Conservation (phyloP, 768 basidiomycete species). For the Tephrocybe rancida region DNA sequence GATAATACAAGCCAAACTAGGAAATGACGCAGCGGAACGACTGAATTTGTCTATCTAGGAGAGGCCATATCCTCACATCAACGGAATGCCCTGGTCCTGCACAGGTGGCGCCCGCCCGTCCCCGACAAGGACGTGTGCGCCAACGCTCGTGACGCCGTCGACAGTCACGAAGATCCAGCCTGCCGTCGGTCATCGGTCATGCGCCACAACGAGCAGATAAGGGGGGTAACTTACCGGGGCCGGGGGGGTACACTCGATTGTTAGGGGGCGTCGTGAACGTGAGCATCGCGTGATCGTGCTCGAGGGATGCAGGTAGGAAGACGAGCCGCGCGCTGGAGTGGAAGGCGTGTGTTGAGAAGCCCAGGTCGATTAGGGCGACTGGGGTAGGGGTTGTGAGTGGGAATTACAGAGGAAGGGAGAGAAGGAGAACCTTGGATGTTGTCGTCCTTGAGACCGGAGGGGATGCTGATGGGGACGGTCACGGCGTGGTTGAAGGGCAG, state of each 20-base stretch:
- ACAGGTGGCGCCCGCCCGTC: slow-evolving; percentile 39
- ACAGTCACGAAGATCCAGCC: slow-evolving; percentile 30
- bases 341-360: slow-evolving; percentile 41
- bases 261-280: slow-evolving; percentile 37
- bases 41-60: too few species aligned
- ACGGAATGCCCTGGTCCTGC: slow-evolving; percentile 26
- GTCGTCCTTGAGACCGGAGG: slow-evolving; percentile 25
- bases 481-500: slow-evolving; percentile 38
- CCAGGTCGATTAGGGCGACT: slow-evolving; percentile 43
- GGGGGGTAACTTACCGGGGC: slow-evolving; percentile 18
- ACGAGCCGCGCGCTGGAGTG: slow-evolving; percentile 34
- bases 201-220: too few species aligned
- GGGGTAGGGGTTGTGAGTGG: neutral
- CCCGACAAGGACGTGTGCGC: slow-evolving; percentile 38
- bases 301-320: slow-evolving; percentile 33
- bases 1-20: too few species aligned
- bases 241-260: slow-evolving; percentile 41
- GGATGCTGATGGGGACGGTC: slow-evolving; percentile 33
- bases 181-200: neutral
- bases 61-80: too few species aligned
- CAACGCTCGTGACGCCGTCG: slow-evolving; percentile 34
- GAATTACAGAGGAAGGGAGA: too few species aligned
- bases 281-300: slow-evolving; percentile 30
- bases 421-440: slow-evolving; percentile 26
- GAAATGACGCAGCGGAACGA: too few species aligned